Base-by-base conservation (phyloP, 768 basidiomycete genomes). In the Boletus edulis region DNA sequence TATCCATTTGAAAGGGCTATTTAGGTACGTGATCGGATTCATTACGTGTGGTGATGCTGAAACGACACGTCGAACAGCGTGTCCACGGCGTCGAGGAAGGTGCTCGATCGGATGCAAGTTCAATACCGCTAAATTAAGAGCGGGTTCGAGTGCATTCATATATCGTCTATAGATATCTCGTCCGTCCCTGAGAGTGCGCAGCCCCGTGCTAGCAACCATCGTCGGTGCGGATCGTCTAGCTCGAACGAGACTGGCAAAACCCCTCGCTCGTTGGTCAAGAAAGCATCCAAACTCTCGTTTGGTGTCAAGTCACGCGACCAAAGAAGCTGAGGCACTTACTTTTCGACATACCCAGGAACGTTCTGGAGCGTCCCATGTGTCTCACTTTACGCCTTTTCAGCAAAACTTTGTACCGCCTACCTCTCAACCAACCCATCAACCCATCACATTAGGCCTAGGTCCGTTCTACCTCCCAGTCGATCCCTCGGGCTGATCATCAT, bases 141-240 rank as follows among this genome's bases (percentile, higher is more conserved):
- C 54, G 97, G 96, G 3, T 98, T 93, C 69, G 96, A 99, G 70
- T 99, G 97, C 74, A 90, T 96, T 22, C 94, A 99, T 69, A 72
- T 91, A 31, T 97, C 96, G 0, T 94, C 92, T 29, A 98, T 98
- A 70, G 94, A 97, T 67, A 73, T 98, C 11, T 79, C 88, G 4
- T 88, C 91, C 14, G 78, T 96, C 13, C 80, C 83, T 11, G 69
- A 67, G 58, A 59, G 62, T 72, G 52, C 76, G 69, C 64, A 66
- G 14, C 59, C 67, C 2, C 66, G 67, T 12, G 65, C 63, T 43
- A 70, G 67, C 37, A 65, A 72, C 22, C 76, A 78, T 49, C 73
- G 70, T 55, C 76, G 78, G 40, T 73, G 76, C 37, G 67, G 76
- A 5, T 82, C 84, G 3, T 66, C 72, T 20, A 79, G 76, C 20